phyloP scores from a whole-genome alignment of 2,329 filamentous ascomycete genomes.

The Diplodia corticola region DNA sequence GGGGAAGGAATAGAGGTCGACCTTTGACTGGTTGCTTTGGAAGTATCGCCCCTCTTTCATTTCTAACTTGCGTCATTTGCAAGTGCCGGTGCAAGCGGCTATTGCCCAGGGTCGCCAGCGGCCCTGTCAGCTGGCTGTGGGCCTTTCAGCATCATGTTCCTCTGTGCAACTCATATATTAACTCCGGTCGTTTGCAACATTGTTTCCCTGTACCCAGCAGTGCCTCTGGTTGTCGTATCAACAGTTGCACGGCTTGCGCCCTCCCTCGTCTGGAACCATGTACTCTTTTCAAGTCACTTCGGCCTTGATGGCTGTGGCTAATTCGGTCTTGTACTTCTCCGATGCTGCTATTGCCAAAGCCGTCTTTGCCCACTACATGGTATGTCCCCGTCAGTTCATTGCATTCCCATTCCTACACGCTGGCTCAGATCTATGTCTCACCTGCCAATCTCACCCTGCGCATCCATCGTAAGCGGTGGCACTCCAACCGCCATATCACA shows the following conservation, averaged over 20 bases:
- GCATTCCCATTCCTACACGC: not conserved
- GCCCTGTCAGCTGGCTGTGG: not conserved
- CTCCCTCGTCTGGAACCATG: not conserved
- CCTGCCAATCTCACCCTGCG: not conserved
- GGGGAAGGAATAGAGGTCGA: not conserved
- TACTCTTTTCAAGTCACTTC: not conserved
- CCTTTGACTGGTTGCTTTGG: not conserved
- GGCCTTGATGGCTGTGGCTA: not conserved
- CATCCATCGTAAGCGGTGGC: not conserved
- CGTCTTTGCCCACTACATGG: constrained; percentile 14
- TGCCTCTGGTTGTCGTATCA: not conserved
- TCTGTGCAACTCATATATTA: constrained; percentile 17
- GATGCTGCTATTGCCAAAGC: not conserved
- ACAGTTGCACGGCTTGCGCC: not conserved
- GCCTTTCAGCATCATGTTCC: not conserved
- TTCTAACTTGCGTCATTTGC: not conserved
- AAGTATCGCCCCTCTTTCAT: not conserved
- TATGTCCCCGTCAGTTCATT: not conserved
- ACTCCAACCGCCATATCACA: not conserved
- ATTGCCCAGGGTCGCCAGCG: not conserved
- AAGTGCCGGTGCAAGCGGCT: not conserved
- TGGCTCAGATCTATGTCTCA: not conserved
- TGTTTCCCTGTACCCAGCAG: not conserved
- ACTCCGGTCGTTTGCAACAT: not conserved
- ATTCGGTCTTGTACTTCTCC: not conserved